Evolutionary conservation across 2,329 filamentous ascomycete genomes (phyloP), one percentile per base, ranked within the genome.

Genomic region (Thermoascus crustaceus): DNA sequence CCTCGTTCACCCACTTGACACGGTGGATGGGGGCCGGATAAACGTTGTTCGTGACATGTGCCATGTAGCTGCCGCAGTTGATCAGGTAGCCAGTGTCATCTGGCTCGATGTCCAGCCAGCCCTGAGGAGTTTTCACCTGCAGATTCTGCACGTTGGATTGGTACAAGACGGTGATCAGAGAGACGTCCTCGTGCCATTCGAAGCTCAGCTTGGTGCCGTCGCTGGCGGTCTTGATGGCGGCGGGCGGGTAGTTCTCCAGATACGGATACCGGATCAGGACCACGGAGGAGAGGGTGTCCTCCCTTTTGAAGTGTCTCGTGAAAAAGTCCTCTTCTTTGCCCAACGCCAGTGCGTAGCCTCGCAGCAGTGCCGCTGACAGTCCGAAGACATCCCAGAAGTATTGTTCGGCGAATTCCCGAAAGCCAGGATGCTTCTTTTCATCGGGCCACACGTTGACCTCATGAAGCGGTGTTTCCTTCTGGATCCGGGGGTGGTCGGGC

Each of bases 161-260:
- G 29, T 31, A 31, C 10, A 31, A 14, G 13, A 31, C 29, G 5
- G 29, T 31, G 6, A 31, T 14, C n/a, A 31, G 29, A 14, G 29
- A 31, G n/a, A 31, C 29, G 29, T 31, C 29, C 16, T 14, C 29
- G 16, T 31, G 29, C 29, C 29, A 31, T 31, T 31, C 29, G 29
- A 31, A 31, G 29, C 29, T 31, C 13, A 31, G 16, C 10, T 31
- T 31, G 7, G 29, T 31, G 7, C 29, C 29, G 17, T 31, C 29
- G 29, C n/a, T 5, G 16, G 29, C 29, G 6, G 29, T 31, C 13
- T 31, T 31, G 6, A 31, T 31, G 7, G 29, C 29, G 5, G 13
- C 7, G 5, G 29, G 13, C 7, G 29, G 29, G 18, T 31, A 31
- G 10, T 14, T 10, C n/a, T 31, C 29, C 7, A 31, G 16, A 17